These are phyloP conservation scores for Coemansia sp. DNA, from an alignment of 192 early-diverging fungal species.

Conservation along the genomic window DNA sequence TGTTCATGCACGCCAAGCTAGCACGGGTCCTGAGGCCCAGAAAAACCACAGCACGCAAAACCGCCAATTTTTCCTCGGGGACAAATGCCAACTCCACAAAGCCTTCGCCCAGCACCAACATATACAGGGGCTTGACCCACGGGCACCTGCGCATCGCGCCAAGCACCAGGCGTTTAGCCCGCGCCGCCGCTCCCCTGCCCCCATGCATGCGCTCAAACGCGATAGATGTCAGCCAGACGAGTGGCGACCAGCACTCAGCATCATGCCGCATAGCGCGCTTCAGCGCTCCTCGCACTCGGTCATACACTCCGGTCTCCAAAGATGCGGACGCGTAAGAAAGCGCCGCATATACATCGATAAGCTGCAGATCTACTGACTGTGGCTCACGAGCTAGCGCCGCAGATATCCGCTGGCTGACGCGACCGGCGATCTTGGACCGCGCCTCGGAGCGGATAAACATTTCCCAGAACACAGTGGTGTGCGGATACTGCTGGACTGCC, in stretches of 20 bases:
- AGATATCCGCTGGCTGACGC: slow-evolving; percentile 3
- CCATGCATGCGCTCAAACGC: slow-evolving; percentile 8
- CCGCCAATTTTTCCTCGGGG: not conserved
- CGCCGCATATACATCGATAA: slow-evolving; percentile 3
- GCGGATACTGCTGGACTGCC: slow-evolving; percentile 11
- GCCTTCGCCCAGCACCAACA: slow-evolving; percentile 12
- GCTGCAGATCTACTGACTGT: not conserved
- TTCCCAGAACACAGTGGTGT: slow-evolving; percentile 34
- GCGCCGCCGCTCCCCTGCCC: not conserved
- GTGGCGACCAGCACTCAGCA: slow-evolving; percentile 8
- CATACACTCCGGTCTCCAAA: not conserved
- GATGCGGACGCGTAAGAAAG: not conserved
- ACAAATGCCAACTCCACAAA: slow-evolving; percentile 11
- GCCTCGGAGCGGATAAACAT: slow-evolving; percentile 21
- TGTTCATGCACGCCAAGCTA: not conserved
- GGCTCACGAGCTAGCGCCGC: not conserved
- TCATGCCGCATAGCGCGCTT: slow-evolving; percentile 10
- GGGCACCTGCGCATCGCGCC: slow-evolving; percentile 22
- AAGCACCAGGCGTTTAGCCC: slow-evolving; percentile 12
- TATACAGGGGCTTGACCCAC: slow-evolving; percentile 37
- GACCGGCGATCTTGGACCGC: slow-evolving; percentile 5
- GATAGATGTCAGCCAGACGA: slow-evolving; percentile 14
- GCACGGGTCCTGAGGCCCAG: slow-evolving; percentile 21
- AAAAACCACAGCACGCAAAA: slow-evolving; percentile 26
- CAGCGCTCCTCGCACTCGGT: slow-evolving; percentile 9